These are phyloP conservation scores for Pythium insidiosum DNA, from an alignment of 352 stramenopile species.

Conservation along the genomic window DNA sequence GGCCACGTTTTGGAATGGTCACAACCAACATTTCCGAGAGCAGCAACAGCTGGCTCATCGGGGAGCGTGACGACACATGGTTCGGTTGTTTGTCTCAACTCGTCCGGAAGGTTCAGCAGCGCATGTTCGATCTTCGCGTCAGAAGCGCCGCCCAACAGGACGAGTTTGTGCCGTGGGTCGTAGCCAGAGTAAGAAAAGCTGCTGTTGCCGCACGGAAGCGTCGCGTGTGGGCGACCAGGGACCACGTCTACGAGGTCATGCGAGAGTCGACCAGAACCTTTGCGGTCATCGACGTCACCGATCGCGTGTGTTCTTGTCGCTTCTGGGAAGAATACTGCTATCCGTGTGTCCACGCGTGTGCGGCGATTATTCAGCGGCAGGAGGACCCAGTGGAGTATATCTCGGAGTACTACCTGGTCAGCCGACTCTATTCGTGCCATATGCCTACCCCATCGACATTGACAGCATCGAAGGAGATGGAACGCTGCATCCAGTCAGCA, in stretches of 20 bases:
- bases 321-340: slow-evolving; percentile 1
- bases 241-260: not conserved
- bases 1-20: not conserved
- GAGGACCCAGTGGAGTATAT: slow-evolving; percentile 1
- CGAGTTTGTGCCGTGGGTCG: not conserved
- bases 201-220: not conserved
- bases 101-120: not conserved
- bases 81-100: not conserved
- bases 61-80: not conserved
- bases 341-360: not conserved
- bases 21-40: slow-evolving; percentile 2
- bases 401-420: not conserved
- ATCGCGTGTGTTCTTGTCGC: not conserved
- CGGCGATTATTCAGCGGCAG: not conserved
- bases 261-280: not conserved
- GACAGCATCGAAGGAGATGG: not conserved
- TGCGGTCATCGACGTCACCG: not conserved
- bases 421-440: not conserved
- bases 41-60: not conserved
- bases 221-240: not conserved
- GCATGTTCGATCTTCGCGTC: not conserved
- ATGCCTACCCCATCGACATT: not conserved
- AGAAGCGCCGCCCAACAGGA: not conserved
- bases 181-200: not conserved
- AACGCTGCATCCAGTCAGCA: not conserved